Evolutionary conservation across 805 yeast species (phyloP), one percentile per base, ranked within the genome.

Genomic region (Pichia ethanolica): DNA sequence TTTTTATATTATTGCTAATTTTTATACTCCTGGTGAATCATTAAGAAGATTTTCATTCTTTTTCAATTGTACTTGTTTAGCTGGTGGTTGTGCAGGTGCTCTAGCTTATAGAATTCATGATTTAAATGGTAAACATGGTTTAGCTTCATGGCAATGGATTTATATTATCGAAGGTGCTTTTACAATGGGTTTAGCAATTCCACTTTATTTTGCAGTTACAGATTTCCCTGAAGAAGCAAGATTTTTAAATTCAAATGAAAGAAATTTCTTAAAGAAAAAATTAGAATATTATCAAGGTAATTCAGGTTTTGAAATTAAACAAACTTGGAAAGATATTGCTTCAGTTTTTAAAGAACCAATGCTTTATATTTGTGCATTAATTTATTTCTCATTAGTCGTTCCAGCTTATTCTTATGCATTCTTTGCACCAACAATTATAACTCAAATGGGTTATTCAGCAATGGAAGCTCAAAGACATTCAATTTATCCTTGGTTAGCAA

Each of bases 401-500:
- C 88, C 89, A 20, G 72, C 88, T 12, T 83, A 83, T 58, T 84
- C 87, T 44, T 83, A 82, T 59, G 89, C 89, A 12, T 83, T 78
- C 65, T 83, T 83, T 62, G 82, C 89, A 27, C 81, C 87, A 40
- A 71, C 83, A 36, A 82, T 83, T 60, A 81, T 83, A 60, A 70
- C 69, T 45, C 65, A 75, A 39, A 71, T 83, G 69, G 83, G 85
- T 26, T 74, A 82, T 70, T 74, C 88, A 1, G 82, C 86, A 6
- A 83, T 81, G 58, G 71, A 77, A 49, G 91, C 95, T 11, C 88
- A 88, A 65, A 77, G 83, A 50, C 83, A 82, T 68, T 84, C 95
- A 0, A 86, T 89, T 45, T 89, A 88, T 56, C 95, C 95, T 14
- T 88, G 95, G 90, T 71, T 86, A 44, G 69, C 74, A 32, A 86